Percentiles rank a stretch among this genome's conserved stretches.
Conservation (phyloP, 2,329 filamentous ascomycete species). For the Apiospora koreana region DNA sequence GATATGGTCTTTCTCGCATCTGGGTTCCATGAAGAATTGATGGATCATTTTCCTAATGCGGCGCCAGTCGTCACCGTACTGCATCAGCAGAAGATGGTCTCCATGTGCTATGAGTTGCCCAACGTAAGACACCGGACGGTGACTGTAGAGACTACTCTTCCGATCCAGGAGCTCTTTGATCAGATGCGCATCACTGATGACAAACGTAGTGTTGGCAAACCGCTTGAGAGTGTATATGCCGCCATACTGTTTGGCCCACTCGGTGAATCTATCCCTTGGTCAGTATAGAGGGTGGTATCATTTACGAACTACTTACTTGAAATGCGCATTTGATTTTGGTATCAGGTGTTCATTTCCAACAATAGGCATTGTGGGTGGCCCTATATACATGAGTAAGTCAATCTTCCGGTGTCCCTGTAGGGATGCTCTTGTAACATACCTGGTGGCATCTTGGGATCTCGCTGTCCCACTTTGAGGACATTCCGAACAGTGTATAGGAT, state of each 20-base stretch:
- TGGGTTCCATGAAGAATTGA: constrained; percentile 45
- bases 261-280: constrained; percentile 35
- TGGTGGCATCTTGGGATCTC: neutral
- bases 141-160: constrained; percentile 43
- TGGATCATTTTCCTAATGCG: constrained; percentile 46
- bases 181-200: constrained; percentile 15
- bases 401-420: no score
- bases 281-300: neutral
- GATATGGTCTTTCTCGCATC: constrained; percentile 43
- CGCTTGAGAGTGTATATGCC: constrained; percentile 19
- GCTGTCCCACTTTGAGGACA: neutral
- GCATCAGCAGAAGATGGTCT: constrained; percentile 45
- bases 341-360: constrained; percentile 17
- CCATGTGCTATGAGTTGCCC: constrained; percentile 43
- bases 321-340: constrained; percentile 15
- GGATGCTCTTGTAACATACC: neutral
- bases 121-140: constrained; percentile 43
- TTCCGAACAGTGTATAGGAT: neutral
- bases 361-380: constrained; percentile 16
- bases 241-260: constrained; percentile 38
- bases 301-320: neutral
- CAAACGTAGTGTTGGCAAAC: constrained; percentile 36
- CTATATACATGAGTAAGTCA: neutral
- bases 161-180: constrained; percentile 37
- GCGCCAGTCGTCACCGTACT: constrained; percentile 48